A percentile compares a stretch with the other conserved stretches of the same genome.
These are phyloP conservation scores for Suhomyces choctaworum DNA, from an alignment of 1,139 yeast species.

Conservation along the genomic window DNA sequence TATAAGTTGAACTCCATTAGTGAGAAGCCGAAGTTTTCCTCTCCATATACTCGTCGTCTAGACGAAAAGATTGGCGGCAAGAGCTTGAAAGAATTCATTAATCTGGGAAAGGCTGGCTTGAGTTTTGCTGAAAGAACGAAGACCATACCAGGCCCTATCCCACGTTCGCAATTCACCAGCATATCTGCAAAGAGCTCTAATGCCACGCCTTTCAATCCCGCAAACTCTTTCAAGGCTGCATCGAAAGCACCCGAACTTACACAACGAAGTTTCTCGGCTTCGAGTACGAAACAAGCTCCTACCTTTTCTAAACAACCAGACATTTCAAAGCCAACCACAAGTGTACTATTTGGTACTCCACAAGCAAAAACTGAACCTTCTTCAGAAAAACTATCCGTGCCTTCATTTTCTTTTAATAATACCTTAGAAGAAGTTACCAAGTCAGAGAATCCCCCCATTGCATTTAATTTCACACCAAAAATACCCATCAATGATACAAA, in stretches of 20 bases:
- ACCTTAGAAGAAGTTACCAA: neutral
- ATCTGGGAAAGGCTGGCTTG: constrained; percentile 35
- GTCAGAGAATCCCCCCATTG: neutral
- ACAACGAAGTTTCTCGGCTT: neutral
- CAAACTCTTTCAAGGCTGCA: neutral
- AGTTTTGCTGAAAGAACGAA: constrained; percentile 6
- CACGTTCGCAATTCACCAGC: neutral
- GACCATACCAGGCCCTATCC: constrained; percentile 1
- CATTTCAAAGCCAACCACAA: neutral
- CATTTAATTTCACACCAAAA: neutral
- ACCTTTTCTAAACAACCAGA: neutral
- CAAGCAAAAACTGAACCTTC: too few relatives aligned
- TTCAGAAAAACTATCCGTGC: too few relatives aligned
- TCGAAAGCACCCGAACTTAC: neutral
- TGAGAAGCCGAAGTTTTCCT: constrained; percentile 54
- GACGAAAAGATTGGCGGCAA: constrained; percentile 46
- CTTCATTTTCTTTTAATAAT: neutral
- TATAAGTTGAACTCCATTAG: constrained; percentile 46
- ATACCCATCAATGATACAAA: neutral
- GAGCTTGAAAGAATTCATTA: constrained; percentile 34
- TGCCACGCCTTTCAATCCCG: neutral
- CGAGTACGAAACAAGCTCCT: neutral
- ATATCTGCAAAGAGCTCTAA: too few relatives aligned
- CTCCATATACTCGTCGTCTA: constrained; percentile 56
- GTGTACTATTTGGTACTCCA: constrained; percentile 9